phyloP scores from a whole-genome alignment of 2,329 filamentous ascomycete species.

The Sarocladium brachiariae region DNA sequence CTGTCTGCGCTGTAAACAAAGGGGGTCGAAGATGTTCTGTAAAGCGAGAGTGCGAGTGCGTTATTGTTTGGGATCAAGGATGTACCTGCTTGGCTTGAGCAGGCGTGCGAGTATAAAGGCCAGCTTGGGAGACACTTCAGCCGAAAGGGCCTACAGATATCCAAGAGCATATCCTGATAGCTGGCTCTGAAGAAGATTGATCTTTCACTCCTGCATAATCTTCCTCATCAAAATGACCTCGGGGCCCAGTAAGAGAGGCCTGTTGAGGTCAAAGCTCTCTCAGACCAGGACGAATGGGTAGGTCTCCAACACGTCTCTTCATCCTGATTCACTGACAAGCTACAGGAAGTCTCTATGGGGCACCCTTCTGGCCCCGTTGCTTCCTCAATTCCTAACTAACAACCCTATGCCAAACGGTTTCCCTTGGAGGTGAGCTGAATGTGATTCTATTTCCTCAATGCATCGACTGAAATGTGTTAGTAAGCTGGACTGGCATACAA shows the following conservation, averaged over 20 bases:
- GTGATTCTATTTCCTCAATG: not conserved
- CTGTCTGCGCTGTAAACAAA: not conserved
- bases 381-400: conserved; percentile 38
- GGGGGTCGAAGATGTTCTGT: not conserved
- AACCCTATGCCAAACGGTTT: conserved; percentile 42
- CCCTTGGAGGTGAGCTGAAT: conserved; percentile 37
- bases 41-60: not conserved
- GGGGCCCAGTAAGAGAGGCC: not conserved
- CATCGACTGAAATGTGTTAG: conserved; percentile 16
- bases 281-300: conserved; percentile 35
- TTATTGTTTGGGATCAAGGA: not conserved
- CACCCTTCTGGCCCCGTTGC: conserved; percentile 28
- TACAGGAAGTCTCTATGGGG: conserved; percentile 32
- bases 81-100: not conserved
- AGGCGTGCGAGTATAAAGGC: too few relatives aligned
- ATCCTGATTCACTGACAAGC: not conserved
- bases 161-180: too few relatives aligned
- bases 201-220: too few relatives aligned
- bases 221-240: not conserved
- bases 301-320: not conserved
- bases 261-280: conserved; percentile 7
- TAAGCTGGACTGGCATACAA: conserved; percentile 32
- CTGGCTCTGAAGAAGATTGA: too few relatives aligned
- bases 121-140: too few relatives aligned
- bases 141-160: too few relatives aligned